These are phyloP conservation scores for Solanum gandarillasii DNA, from an alignment of 257 asterid species.

Conservation along the genomic window DNA sequence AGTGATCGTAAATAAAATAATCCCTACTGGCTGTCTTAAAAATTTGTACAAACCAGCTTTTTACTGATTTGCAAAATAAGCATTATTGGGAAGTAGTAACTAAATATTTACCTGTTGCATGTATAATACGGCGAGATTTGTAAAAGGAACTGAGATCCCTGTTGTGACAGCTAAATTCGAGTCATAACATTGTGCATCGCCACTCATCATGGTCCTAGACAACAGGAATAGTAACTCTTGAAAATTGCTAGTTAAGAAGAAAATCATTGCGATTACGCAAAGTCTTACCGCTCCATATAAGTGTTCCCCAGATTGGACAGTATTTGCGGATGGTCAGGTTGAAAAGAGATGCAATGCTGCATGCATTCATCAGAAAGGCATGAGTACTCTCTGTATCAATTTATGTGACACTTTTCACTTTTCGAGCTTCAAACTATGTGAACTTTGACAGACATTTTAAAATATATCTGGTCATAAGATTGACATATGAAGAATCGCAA, in stretches of 20 bases:
- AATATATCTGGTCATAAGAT: not conserved
- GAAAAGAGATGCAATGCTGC: slow-evolving; percentile 88
- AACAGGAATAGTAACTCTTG: not conserved
- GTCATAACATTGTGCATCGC: slow-evolving; percentile 68
- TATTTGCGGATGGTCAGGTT: slow-evolving; percentile 87
- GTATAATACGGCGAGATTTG: slow-evolving; percentile 72
- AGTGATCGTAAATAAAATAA: too few relatives aligned
- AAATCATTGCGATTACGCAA: not conserved
- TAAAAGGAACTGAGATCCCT: slow-evolving; percentile 86
- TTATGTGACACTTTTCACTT: not conserved
- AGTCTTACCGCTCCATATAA: slow-evolving; percentile 79
- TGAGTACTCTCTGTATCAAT: too few relatives aligned
- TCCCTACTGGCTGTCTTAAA: too few relatives aligned
- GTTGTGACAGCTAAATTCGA: slow-evolving; percentile 77
- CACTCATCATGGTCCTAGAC: slow-evolving; percentile 80
- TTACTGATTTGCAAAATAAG: not conserved
- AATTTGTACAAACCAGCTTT: too few relatives aligned
- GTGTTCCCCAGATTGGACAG: slow-evolving; percentile 88
- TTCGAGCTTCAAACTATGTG: not conserved
- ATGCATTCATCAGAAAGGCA: slow-evolving; percentile 1
- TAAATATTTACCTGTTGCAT: slow-evolving; percentile 63
- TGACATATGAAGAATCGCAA: too few relatives aligned
- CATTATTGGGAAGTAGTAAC: not conserved
- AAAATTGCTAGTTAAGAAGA: not conserved
- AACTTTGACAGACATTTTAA: not conserved